These are phyloP conservation scores for Luffa aegyptiaca DNA, from an alignment of 306 rosid genomes.

Conservation along the genomic window DNA sequence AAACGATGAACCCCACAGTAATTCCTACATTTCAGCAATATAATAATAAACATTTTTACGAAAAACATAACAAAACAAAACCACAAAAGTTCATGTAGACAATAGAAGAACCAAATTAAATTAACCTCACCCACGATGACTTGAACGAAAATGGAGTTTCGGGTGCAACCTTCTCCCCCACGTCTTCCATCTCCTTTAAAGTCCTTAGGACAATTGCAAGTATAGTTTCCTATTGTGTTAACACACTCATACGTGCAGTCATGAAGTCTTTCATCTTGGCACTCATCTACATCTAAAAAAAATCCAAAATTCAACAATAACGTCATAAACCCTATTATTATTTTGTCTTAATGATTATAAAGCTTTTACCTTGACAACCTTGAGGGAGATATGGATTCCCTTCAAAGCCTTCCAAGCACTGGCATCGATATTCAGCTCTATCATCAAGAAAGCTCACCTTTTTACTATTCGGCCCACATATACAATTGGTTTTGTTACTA, in stretches of 20 bases:
- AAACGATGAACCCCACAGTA: not conserved
- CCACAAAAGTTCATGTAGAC: too few species aligned
- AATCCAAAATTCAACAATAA: not conserved
- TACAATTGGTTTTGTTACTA: not conserved
- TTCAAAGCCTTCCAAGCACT: conserved; percentile 19
- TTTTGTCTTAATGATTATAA: too few species aligned
- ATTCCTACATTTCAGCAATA: conserved; percentile 15
- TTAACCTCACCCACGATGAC: not conserved
- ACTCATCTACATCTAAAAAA: conserved; percentile 10
- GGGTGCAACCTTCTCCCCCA: not conserved
- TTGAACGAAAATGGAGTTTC: not conserved
- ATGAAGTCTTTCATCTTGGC: not conserved
- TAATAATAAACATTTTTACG: not conserved
- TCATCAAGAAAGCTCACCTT: not conserved
- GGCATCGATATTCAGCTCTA: conserved; percentile 24
- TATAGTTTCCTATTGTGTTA: not conserved
- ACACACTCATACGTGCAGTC: not conserved
- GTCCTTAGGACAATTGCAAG: not conserved
- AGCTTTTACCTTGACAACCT: conserved; percentile 25
- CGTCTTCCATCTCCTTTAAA: conserved; percentile 4
- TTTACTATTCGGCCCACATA: conserved; percentile 1
- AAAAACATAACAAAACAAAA: too few species aligned
- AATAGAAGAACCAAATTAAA: too few species aligned
- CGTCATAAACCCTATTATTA: not conserved
- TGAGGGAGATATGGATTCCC: conserved; percentile 35